Percentiles rank a stretch among this genome's conserved stretches.
Conservation (phyloP, 2,329 filamentous ascomycete genomes). For the Cordyceps fumosorosea region DNA sequence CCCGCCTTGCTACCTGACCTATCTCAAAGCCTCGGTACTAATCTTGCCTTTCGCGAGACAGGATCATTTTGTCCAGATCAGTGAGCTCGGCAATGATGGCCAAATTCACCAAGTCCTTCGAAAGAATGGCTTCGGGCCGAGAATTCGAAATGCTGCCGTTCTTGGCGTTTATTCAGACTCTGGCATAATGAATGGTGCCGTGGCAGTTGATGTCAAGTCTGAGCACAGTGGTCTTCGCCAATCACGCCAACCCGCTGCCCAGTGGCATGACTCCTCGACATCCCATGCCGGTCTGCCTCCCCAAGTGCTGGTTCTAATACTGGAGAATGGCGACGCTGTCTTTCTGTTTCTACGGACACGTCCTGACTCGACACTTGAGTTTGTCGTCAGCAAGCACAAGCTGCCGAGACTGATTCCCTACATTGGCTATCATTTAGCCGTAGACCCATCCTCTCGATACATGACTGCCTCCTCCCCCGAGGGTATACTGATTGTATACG, state of each 20-base stretch:
- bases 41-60: conserved; percentile 24
- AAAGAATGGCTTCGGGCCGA: conserved; percentile 70
- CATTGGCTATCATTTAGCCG: conserved; percentile 60
- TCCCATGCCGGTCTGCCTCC: conserved; percentile 43
- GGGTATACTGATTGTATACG: conserved; percentile 63
- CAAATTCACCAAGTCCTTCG: conserved; percentile 69
- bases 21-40: background rate
- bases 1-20: background rate
- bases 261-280: background rate
- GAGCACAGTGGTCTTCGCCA: conserved; percentile 33
- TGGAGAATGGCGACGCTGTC: conserved; percentile 65
- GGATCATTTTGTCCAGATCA: conserved; percentile 76
- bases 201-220: conserved; percentile 25
- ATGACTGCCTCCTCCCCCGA: conserved; percentile 66
- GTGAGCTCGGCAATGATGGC: conserved; percentile 62
- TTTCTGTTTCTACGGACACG: conserved; percentile 63
- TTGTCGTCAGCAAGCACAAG: conserved; percentile 53
- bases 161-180: conserved; percentile 51
- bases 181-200: conserved; percentile 18
- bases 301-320: conserved; percentile 72
- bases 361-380: conserved; percentile 43
- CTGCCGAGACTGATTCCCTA: conserved; percentile 52
- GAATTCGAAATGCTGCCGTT: conserved; percentile 72
- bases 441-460: conserved; percentile 69
- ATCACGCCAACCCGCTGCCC: conserved; percentile 25